Conservation (phyloP, 2,329 filamentous ascomycete species). For the Aspergillus sp. region DNA sequence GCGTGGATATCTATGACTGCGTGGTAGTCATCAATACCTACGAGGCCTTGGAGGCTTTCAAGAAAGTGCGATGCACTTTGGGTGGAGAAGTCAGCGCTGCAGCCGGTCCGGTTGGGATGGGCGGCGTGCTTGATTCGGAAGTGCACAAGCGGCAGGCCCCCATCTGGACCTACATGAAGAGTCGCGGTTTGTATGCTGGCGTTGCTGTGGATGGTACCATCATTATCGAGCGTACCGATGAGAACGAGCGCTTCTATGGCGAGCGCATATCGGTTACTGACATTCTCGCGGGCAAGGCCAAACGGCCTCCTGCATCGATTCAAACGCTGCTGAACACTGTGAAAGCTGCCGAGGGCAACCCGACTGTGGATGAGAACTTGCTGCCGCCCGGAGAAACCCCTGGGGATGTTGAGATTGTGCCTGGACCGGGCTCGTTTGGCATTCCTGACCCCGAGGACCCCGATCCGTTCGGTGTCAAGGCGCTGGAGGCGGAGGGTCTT, state of each 20-base stretch:
- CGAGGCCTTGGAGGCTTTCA: conserved; percentile 80
- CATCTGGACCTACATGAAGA: conserved; percentile 86
- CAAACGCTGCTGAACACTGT: conserved; percentile 75
- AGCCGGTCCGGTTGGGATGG: conserved; percentile 75
- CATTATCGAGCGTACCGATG: conserved; percentile 80
- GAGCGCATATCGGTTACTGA: conserved; percentile 63
- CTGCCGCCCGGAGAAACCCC: conserved; percentile 73
- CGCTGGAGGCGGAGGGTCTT: conserved; percentile 78
- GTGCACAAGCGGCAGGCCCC: conserved; percentile 69
- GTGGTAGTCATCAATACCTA: conserved; percentile 89
- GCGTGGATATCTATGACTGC: conserved; percentile 94
- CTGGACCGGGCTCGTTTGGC: conserved; percentile 62
- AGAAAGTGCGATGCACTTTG: conserved; percentile 73
- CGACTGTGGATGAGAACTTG: conserved; percentile 68
- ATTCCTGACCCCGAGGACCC: conserved; percentile 78
- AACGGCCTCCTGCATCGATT: conserved; percentile 58
- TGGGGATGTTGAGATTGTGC: conserved; percentile 66
- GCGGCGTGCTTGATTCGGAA: conserved; percentile 70
- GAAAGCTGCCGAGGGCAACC: conserved; percentile 82
- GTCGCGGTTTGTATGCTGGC: conserved; percentile 82
- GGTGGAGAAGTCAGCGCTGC: conserved; percentile 78
- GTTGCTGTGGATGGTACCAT: conserved; percentile 86
- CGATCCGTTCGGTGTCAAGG: conserved; percentile 87
- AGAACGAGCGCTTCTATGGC: conserved; percentile 84
- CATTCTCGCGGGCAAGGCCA: conserved; percentile 64